Conservation (phyloP, 352 stramenopile genomes). For the Blastocystis sp. region DNA sequence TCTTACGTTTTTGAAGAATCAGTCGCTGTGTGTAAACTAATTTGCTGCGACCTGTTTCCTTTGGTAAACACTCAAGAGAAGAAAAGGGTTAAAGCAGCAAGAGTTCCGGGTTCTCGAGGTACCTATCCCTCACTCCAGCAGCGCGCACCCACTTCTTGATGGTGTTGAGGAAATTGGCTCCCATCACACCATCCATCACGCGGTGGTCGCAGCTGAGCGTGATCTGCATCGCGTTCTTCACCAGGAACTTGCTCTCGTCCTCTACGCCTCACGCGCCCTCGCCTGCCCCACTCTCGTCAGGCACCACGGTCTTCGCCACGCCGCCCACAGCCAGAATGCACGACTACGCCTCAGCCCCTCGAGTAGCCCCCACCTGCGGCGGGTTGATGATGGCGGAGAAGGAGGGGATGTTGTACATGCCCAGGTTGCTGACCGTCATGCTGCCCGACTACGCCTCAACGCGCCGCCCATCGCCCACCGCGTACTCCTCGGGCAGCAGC, state of each 20-base stretch:
- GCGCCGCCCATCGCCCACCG: neutral
- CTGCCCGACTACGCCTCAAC: conserved; percentile 84
- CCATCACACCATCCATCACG: conserved; percentile 93
- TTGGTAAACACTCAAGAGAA: conserved; percentile 11
- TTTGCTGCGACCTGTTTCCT: too few relatives aligned
- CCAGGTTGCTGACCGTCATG: conserved; percentile 98
- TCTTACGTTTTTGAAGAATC: too few relatives aligned
- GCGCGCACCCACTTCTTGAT: conserved; percentile 91
- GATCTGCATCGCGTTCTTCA: conserved; percentile 72
- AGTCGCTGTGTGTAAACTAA: too few relatives aligned
- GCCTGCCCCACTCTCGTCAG: conserved; percentile 7
- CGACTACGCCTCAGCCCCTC: conserved; percentile 72
- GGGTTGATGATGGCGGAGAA: conserved; percentile 84
- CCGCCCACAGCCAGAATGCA: conserved; percentile 96
- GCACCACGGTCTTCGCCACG: conserved; percentile 82
- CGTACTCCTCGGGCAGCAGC: conserved; percentile 95
- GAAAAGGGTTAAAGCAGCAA: conserved; percentile 77
- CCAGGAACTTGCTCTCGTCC: conserved; percentile 71
- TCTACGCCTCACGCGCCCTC: neutral
- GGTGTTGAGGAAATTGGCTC: conserved; percentile 88
- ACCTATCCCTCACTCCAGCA: neutral
- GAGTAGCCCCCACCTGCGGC: conserved; percentile 77
- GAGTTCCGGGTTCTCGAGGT: conserved; percentile 81
- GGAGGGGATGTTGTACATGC: conserved; percentile 91
- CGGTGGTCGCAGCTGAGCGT: conserved; percentile 86